phyloP scores from a whole-genome alignment of 179 eudicot genomes.

The Vitellaria paradoxa region DNA sequence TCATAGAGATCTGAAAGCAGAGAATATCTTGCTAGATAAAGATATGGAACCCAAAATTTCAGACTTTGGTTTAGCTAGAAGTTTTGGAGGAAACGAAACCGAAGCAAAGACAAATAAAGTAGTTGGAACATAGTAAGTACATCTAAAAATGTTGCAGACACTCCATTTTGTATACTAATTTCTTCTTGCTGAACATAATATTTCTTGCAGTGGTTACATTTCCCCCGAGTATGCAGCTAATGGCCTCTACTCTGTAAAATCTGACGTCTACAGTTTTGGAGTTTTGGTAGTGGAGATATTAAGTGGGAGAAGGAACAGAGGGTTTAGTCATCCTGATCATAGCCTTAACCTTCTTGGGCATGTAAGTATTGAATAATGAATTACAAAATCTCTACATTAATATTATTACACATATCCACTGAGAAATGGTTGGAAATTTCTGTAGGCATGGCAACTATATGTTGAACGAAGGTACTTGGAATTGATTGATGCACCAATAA shows the following conservation, averaged over 20 bases:
- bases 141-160: not conserved
- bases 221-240: slow-evolving; percentile 29
- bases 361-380: no score
- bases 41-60: slow-evolving; percentile 39
- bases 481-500: not conserved
- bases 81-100: no score
- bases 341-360: slow-evolving; percentile 33
- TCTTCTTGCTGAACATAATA: not conserved
- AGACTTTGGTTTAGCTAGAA: slow-evolving; percentile 42
- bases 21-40: slow-evolving; percentile 30
- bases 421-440: no score
- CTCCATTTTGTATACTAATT: accelerated
- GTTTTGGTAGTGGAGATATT: slow-evolving; percentile 30
- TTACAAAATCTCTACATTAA: no score
- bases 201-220: slow-evolving; percentile 26
- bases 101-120: no score
- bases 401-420: no score
- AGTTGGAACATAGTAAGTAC: slow-evolving; percentile 35
- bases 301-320: slow-evolving; percentile 24
- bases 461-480: not conserved
- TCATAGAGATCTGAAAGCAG: slow-evolving; percentile 33
- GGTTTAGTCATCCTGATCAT: slow-evolving; percentile 21
- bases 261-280: slow-evolving; percentile 36
- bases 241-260: slow-evolving; percentile 27
- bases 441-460: not conserved